Base-by-base conservation (phyloP, 106 monocot species). In the Acorus calamus region DNA sequence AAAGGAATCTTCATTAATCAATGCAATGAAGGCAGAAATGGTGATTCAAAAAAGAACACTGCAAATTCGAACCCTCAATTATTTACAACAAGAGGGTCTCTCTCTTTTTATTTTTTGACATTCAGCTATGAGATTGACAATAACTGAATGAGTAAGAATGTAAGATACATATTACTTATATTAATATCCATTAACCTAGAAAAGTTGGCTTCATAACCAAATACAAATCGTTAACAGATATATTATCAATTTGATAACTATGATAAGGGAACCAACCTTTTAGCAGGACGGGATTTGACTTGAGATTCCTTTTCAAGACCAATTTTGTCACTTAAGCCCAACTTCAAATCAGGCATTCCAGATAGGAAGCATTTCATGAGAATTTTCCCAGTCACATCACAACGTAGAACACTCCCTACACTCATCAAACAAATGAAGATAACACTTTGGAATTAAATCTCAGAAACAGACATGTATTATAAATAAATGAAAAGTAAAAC, bases 301-400 rank as follows among this genome's bases (percentile, higher is more conserved):
- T 98, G 83, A 5, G 98, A 91, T 75, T 98, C 98, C 68, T 88
- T 98, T 81, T 98, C 98, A 66, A 98, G 88, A 56, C 98, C 98
- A 75, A 98, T 92, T 77, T 98, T 98, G 60, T 98, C 98, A 75
- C 91, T 98, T 73, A 98, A 75, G 2, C 98, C 98, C 53, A 98
- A 54, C 65, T 98, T 98, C 49, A 98, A 52, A 74, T 98, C 98
- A 77, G 98, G 98, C 98, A 98, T 98, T 52, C 98, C 98, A 69
- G 98, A 98, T 5, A 98, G 92, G 69, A 98, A 98, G 81, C 98
- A 98, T 65, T 98, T 98, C 98, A 98, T 98, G 14, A 98, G 84
- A 70, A 98, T 77, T 74, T 98, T 98, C 53, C 98, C 98, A 12
- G 91, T 98, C 63, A 98, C 98, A 79, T 98, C 98, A 76, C 98